Base-by-base conservation (phyloP, 2,329 filamentous ascomycete genomes). In the Thielaviopsis euricoi region DNA sequence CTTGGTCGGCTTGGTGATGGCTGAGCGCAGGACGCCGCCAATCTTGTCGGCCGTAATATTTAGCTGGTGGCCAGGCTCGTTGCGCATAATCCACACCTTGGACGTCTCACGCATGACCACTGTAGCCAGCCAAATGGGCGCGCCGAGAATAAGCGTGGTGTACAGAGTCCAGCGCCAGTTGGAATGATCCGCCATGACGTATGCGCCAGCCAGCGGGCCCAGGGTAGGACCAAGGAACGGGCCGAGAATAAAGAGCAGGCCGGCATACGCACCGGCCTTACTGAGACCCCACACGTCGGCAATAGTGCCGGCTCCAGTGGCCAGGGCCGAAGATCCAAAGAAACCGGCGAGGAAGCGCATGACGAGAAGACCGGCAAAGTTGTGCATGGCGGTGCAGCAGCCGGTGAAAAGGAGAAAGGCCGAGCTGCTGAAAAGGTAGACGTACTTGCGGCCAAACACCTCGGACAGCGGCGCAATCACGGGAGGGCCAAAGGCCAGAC, bases 401-500 rank as follows among this genome's bases (percentile, higher is more conserved):
- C 81, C 0, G 83, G 64, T 0, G 75, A 76, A 64, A 83, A 85
- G 0, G 82, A 64, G 1, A 74, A 72, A 2, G 76, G 78, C 0
- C 79, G 62, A 0, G 74, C 72, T 1, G 75, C 71, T 71, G 1
- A 69, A 62, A 1, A 75, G 58, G 64, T 80, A 83, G 25, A 83
- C 72, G 2, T 73, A 68, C 22, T 74, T 71, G 1, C 82, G 71
- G 1, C 82, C 82, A 37, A 77, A 67, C 0, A 72, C 75, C 64
- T 85, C 82, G 53, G 76, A 81, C 0, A 83, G 64, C 0, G 81
- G 82, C 0, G 80, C 79, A 10, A 77, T 77, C 15, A 82, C 61
- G 54, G 83, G 68, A 6, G 82, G 82, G 0, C 81, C 82, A 17
- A 83, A 70, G 2, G 71, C 79, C 0, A 85, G 71, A 0, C 80